Evolutionary conservation across 148 eudicot species (phyloP), one percentile per base, ranked within the genome.

Genomic region (Euryodendron excelsum): DNA sequence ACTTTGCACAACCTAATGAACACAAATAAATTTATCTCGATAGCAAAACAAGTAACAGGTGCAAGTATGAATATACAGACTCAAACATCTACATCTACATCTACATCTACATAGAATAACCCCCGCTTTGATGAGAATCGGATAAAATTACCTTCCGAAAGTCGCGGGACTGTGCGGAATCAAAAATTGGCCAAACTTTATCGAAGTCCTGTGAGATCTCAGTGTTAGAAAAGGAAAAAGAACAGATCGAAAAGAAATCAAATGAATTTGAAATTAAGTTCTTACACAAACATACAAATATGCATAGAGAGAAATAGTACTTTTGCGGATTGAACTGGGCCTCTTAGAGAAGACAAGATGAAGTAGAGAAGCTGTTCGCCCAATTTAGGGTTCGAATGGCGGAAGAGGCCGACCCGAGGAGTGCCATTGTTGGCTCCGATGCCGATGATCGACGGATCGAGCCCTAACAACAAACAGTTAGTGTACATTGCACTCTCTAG

Each of bases 131-230:
- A 70, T 28, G 14, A 31, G 27, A 64, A 44, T 23, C 10, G 12
- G 37, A 50, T 33, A 28, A 79, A 77, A 66, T 69, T 56, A 96
- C 98, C 99, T 93, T 96, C 18, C 99, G 87, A 62, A 96, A 96
- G 85, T 96, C 98, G 8, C 99, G 90, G 70, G 99, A 96, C 83
- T 96, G 99, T 6, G 99, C 94, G 0, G 99, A 90, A 89, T 93
- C 98, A 55, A 96, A 96, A 86, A 96, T 96, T 70, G 99, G 99
- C 99, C 99, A 93, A 30, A 96, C 99, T 79, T 87, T 93, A 78
- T 96, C 99, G 56, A 96, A 96, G 78, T 96, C 98, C 99, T 95
- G 85, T 2, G 44, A 78, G 81, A 85, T 85, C 88, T 56, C 78
- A 64, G 21, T 41, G 36, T 77, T 31, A 81, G 69, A 9, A 1